Base-by-base conservation (phyloP, 306 rosid genomes). In the Clitoria ternatea region DNA sequence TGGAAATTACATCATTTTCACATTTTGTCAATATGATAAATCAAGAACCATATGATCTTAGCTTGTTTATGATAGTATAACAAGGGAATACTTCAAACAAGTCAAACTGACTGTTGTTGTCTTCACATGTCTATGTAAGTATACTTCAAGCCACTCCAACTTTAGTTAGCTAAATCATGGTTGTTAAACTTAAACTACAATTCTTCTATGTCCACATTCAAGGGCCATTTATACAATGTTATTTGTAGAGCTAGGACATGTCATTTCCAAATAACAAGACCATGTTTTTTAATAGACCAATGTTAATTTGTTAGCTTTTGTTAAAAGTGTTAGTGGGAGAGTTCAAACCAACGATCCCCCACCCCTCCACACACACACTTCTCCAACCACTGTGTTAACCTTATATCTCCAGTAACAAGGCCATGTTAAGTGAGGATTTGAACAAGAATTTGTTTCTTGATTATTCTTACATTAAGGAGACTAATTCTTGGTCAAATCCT, bases 111-210 rank as follows among this genome's bases (percentile, higher is more conserved):
- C 64, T 17, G 32, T 13, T 19, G 7, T 17, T 44, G 55, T 30
- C 79, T 55, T 39, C 56, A 60, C n/a, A 42, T 24, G 15, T 52
- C 70, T 52, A 54, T 17, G 19, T 27, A 52, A 26, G 8, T 70
- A n/a, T n/a, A 20, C 47, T 55, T 56, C 72, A 61, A 40, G 32
- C 44, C 61, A 53, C 53, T 77, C 33, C 50, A 56, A 55, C 54
- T 61, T 36, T 12, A 52, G 47, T 11, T 6, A 3, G 32, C 76
- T 43, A 71, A 29, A 29, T 11, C 29, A 53, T 50, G 42, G 23
- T 43, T 47, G 23, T 43, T 47, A 66, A 30, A 52, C 60, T 14
- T 26, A 63, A 76, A 49, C 39, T 69, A 54, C 30, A 77, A 69
- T 6, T 68, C 32, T 47, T 50, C 64, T 29, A 42, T 20, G 32